Evolutionary conservation across 768 basidiomycete genomes (phyloP), one percentile per base, ranked within the genome.

Genomic region (Serendipita indica): DNA sequence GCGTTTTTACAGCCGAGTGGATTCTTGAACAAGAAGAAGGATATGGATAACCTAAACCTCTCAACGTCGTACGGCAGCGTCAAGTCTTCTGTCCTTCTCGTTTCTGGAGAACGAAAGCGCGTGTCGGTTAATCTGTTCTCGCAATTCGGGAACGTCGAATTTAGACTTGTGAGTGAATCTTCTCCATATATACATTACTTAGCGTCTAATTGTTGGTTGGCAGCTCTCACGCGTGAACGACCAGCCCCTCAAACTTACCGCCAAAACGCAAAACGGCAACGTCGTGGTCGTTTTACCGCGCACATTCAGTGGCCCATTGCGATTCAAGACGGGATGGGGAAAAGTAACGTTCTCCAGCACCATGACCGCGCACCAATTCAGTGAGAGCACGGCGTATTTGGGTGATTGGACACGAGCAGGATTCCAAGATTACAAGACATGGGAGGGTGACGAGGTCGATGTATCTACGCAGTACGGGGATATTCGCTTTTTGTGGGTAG

Each of bases 401-500:
- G 49, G 49, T 5, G 30, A 32, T 27, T 25, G 20, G 49, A 32
- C 16, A 54, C 2, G 16, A 7, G 10, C 20, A 22, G 49, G 49
- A 4, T 54, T 54, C n/a, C 20, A 22, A 13, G 49, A 54, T 30
- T 33, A 27, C 22, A 54, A 54, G 49, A 27, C 10, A 7, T 54
- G 49, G 49, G 30, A 32, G 7, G 49, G 49, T 4, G 49, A 54
- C 30, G 49, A 54, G 30, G 49, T 33, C 30, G 49, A 54, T 25
- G 22, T 30, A 10, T 16, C 4, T 10, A 54, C 49, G 20, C 20
- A 54, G 10, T 54, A 30, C 22, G 49, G 49, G 32, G 30, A 32
- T 33, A 54, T 54, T 3, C 7, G 10, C 32, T 33, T 54, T 28
- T 16, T 30, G 20, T 54, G 30, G 22, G n/a, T 54, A 18, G 49